These are phyloP conservation scores for Cryptococcus amylolentus DNA, from an alignment of 1,284 basidiomycete species.

Conservation along the genomic window DNA sequence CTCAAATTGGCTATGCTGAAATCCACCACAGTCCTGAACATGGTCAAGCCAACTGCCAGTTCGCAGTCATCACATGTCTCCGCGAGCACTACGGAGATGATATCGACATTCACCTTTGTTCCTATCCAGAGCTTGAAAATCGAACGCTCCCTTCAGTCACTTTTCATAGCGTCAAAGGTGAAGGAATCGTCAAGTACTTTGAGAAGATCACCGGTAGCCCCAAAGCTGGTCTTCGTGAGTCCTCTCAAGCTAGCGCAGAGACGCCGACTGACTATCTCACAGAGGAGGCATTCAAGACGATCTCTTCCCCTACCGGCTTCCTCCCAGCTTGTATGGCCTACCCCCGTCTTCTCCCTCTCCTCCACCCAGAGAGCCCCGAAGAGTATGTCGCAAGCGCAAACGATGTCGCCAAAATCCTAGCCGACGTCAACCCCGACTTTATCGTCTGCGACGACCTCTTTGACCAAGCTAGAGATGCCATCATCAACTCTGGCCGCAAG, in stretches of 20 bases:
- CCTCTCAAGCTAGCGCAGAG: too few species aligned
- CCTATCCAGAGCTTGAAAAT: slow-evolving; percentile 7
- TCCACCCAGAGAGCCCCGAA: slow-evolving; percentile 12
- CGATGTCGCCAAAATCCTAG: slow-evolving; percentile 2
- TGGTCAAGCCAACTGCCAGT: slow-evolving; percentile 22
- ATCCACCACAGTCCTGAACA: too few species aligned
- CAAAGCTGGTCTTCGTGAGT: too few species aligned
- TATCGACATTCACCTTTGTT: slow-evolving; percentile 19
- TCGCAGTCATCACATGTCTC: slow-evolving; percentile 17
- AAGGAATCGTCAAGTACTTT: slow-evolving; percentile 7
- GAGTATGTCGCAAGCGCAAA: slow-evolving; percentile 18
- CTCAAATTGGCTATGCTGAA: too few species aligned
- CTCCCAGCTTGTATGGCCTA: not conserved
- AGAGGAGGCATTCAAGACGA: too few species aligned
- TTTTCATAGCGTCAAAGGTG: slow-evolving; percentile 15
- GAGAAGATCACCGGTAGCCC: not conserved
- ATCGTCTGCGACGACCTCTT: slow-evolving; percentile 17
- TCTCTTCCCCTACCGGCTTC: too few species aligned
- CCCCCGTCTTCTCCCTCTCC: not conserved
- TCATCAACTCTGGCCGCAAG: slow-evolving; percentile 2
- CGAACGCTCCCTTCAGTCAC: slow-evolving; percentile 9
- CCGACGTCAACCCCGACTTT: slow-evolving; percentile 14
- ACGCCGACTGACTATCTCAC: too few species aligned
- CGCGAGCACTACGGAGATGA: slow-evolving; percentile 7
- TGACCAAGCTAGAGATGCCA: slow-evolving; percentile 15